Percentiles rank a stretch among this genome's conserved stretches.
Conservation (phyloP, 2,329 filamentous ascomycete species). For the Cyphellophora attinorum region DNA sequence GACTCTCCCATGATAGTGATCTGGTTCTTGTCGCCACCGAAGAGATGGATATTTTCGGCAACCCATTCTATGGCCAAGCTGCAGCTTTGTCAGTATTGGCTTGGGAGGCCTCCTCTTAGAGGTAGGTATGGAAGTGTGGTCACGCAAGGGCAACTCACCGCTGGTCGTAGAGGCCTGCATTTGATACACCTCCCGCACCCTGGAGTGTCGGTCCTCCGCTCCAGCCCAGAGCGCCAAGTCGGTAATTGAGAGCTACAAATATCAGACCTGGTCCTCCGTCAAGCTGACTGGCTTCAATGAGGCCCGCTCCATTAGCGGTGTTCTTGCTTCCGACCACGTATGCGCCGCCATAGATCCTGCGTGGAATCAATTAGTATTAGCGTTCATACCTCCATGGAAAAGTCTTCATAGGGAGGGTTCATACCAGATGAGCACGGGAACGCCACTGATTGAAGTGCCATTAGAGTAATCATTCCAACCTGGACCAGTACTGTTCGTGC, state of each 20-base stretch:
- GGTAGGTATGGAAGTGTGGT: too few species aligned
- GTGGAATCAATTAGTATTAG: slow-evolving; percentile 3
- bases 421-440: slow-evolving; percentile 28
- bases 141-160: slow-evolving; percentile 26
- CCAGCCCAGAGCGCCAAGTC: slow-evolving; percentile 41
- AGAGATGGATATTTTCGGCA: slow-evolving; percentile 42
- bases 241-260: slow-evolving; percentile 39
- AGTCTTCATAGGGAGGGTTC: slow-evolving; percentile 13
- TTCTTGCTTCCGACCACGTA: slow-evolving; percentile 32
- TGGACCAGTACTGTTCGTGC: slow-evolving; percentile 22
- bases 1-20: slow-evolving; percentile 45
- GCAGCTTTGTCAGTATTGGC: too few species aligned
- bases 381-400: not conserved
- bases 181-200: slow-evolving; percentile 31
- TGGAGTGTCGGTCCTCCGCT: slow-evolving; percentile 35
- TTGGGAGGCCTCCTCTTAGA: too few species aligned
- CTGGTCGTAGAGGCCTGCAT: slow-evolving; percentile 45
- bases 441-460: slow-evolving; percentile 14
- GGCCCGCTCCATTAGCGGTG: slow-evolving; percentile 26
- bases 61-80: slow-evolving; percentile 48
- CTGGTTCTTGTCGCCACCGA: slow-evolving; percentile 43
- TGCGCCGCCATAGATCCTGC: slow-evolving; percentile 40
- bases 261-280: slow-evolving; percentile 30
- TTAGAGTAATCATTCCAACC: slow-evolving; percentile 10
- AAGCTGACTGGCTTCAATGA: slow-evolving; percentile 33